phyloP scores from a whole-genome alignment of 495 filamentous ascomycete species.

The Hypoxylon subgilvum region DNA sequence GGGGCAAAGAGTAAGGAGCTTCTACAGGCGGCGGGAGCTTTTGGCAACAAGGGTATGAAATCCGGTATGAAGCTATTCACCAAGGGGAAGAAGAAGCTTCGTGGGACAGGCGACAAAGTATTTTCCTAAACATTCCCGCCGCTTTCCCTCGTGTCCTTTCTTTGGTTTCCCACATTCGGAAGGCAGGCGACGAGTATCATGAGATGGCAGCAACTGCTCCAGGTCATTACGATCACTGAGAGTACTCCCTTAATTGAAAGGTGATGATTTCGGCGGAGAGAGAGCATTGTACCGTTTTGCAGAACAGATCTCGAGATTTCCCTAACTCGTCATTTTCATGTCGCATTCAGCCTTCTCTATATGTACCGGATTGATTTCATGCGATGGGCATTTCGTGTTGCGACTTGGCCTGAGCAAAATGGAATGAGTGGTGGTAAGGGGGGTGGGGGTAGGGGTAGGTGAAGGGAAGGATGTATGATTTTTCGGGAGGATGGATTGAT shows the following conservation, averaged over 20 bases:
- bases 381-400: conserved; percentile 14
- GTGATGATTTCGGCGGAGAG: not conserved
- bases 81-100: conserved; percentile 83
- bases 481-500: conserved; percentile 9
- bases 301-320: not conserved
- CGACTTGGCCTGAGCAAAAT: conserved; percentile 22
- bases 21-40: conserved; percentile 72
- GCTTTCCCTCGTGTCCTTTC: conserved; percentile 34
- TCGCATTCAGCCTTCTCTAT: conserved; percentile 18
- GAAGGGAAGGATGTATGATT: conserved; percentile 19
- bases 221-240: conserved; percentile 6
- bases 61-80: conserved; percentile 86
- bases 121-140: conserved; percentile 59
- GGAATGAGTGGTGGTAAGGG: no score
- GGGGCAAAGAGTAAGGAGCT: conserved; percentile 84
- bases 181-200: conserved; percentile 18
- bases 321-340: not conserved
- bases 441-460: no score
- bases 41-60: conserved; percentile 53
- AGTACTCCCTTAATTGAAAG: conserved; percentile 16
- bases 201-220: conserved; percentile 7
- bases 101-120: conserved; percentile 78
- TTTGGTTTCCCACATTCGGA: conserved; percentile 22
- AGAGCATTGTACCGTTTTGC: not conserved
- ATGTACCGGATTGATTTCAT: conserved; percentile 25